These are phyloP conservation scores for Pyrus bretschneideri DNA, from an alignment of 306 rosid genomes.

Conservation along the genomic window DNA sequence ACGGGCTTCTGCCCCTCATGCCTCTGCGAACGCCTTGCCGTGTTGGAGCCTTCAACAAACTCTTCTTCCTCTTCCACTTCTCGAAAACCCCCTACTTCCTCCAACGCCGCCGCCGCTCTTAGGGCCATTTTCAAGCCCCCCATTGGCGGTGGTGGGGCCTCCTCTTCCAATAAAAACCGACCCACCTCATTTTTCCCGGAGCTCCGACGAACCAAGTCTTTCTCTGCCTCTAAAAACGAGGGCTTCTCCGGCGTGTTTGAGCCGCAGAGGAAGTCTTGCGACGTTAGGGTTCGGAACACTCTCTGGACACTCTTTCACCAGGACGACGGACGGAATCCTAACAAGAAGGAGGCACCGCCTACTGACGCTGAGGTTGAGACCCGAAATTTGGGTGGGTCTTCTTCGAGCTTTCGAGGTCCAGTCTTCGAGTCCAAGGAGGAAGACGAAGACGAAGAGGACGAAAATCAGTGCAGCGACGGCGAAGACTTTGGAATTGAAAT, in stretches of 20 bases:
- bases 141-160: slow-evolving; percentile 19
- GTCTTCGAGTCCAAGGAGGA: slow-evolving; percentile 53
- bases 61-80: slow-evolving; percentile 38
- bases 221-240: slow-evolving; percentile 93
- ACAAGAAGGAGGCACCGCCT: slow-evolving; percentile 34
- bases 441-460: slow-evolving; percentile 30
- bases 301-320: slow-evolving; percentile 65
- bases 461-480: not conserved
- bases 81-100: slow-evolving; percentile 66
- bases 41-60: slow-evolving; percentile 56
- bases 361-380: slow-evolving; percentile 34
- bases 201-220: slow-evolving; percentile 92
- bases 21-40: slow-evolving; percentile 96
- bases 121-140: slow-evolving; percentile 78
- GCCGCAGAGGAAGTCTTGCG: slow-evolving; percentile 91
- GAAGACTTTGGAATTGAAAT: slow-evolving; percentile 32
- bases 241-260: slow-evolving; percentile 73
- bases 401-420: slow-evolving; percentile 43
- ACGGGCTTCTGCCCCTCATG: slow-evolving; percentile 98
- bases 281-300: slow-evolving; percentile 79
- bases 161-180: slow-evolving; percentile 6
- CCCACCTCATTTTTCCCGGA: slow-evolving; percentile 68
- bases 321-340: slow-evolving; percentile 62
- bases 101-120: slow-evolving; percentile 89
- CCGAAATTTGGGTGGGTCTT: slow-evolving; percentile 33